phyloP scores from a whole-genome alignment of 2,329 filamentous ascomycete genomes.

The Penicillium aurantiogriseum region DNA sequence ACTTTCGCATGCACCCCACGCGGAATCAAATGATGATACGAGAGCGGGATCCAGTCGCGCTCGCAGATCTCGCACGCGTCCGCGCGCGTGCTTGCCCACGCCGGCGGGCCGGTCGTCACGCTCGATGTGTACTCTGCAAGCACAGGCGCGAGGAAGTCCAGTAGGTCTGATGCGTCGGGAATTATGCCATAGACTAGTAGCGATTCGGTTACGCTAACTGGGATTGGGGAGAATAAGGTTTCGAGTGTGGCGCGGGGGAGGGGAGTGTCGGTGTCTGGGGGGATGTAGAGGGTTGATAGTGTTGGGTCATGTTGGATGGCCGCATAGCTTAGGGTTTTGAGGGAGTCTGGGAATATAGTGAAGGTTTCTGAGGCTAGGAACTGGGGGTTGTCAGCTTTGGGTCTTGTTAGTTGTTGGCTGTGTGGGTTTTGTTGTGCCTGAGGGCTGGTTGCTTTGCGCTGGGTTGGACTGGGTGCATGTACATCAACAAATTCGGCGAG shows the following conservation, averaged over 20 bases:
- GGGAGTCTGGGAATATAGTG: slow-evolving; percentile 57
- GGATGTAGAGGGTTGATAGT: slow-evolving; percentile 56
- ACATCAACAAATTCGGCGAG: slow-evolving; percentile 75
- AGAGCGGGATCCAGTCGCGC: slow-evolving; percentile 70
- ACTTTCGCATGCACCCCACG: slow-evolving; percentile 72
- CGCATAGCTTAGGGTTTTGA: slow-evolving; percentile 63
- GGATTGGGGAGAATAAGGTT: slow-evolving; percentile 54
- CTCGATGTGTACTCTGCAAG: slow-evolving; percentile 62
- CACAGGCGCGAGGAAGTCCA: slow-evolving; percentile 61
- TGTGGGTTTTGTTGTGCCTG: neutral
- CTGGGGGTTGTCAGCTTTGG: slow-evolving; percentile 30
- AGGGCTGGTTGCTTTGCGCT: neutral
- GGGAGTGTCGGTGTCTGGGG: slow-evolving; percentile 43
- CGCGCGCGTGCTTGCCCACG: slow-evolving; percentile 58
- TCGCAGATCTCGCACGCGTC: slow-evolving; percentile 72
- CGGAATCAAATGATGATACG: slow-evolving; percentile 87
- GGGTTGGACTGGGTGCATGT: slow-evolving; percentile 15
- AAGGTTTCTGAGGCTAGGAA: slow-evolving; percentile 73
- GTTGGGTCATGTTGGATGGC: slow-evolving; percentile 50
- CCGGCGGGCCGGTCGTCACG: slow-evolving; percentile 61
- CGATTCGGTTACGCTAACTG: slow-evolving; percentile 63
- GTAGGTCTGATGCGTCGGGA: slow-evolving; percentile 45
- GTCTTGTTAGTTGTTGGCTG: slow-evolving; percentile 6
- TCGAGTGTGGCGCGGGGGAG: slow-evolving; percentile 54
- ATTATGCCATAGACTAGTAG: slow-evolving; percentile 66